Evolutionary conservation across 176 grass and related monocot genomes (phyloP), one percentile per base, ranked within the genome.

Genomic region (Triticum aestivum): DNA sequence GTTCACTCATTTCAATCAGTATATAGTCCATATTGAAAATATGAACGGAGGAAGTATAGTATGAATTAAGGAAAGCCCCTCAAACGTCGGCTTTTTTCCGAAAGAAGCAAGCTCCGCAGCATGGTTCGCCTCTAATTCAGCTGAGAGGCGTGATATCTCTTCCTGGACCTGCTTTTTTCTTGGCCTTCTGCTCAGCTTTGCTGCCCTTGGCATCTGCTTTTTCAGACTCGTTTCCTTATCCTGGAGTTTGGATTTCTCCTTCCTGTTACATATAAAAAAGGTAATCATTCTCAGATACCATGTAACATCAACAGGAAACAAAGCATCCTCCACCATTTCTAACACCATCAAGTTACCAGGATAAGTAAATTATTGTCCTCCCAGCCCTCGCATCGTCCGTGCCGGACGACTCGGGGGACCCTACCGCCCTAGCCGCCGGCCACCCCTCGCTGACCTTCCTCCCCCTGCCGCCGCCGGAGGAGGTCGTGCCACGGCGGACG

Each of bases 101-200:
- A 95, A 94, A 5, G 85, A 92, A 83, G 93, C 88, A 88, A 95
- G 91, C 42, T 98, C 91, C 26, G 82, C 84, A 61, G 88, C 75
- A 78, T 98, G 96, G 45, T 83, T 92, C 2, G 88, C 88, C 86
- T 98, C 90, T 65, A 98, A 86, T 86, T 95, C 89, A 68, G 86
- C 54, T 30, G 84, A 89, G 30, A 95, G 84, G 41, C 29, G 73
- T 79, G 86, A 86, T 63, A 96, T 91, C 81, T 98, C 88, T 84
- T 95, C 96, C 73, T 98, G 93, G 5, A 95, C 93, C 65, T 94
- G 96, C 82, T 95, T 98, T 77, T 79, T 95, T 98, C 85, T 98
- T 98, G 14, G 93, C 84, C 80, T 98, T 98, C 86, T 98, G 96
- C 73, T 98, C 91, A 51, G 92, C 96, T 85, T 98, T 98, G 88